phyloP scores from a whole-genome alignment of 2,329 filamentous ascomycete species.

The Ophioceras dolichostomum region DNA sequence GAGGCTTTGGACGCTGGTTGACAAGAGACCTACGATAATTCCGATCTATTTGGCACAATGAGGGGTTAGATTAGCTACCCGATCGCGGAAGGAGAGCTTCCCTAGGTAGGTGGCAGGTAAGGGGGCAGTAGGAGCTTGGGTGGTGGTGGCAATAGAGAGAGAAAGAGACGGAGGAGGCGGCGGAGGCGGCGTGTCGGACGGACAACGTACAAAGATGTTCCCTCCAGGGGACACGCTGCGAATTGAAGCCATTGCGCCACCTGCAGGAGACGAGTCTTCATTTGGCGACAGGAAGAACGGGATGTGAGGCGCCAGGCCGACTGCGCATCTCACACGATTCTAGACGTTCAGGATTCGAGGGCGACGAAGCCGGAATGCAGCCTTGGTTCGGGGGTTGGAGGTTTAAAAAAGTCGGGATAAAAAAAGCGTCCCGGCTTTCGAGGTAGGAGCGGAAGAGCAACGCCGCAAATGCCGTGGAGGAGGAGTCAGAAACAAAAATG shows the following conservation, averaged over 20 bases:
- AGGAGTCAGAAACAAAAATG: too few relatives aligned
- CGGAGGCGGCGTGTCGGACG: background rate
- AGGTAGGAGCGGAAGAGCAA: too few relatives aligned
- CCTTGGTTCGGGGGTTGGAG: too few relatives aligned
- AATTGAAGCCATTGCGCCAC: slow-evolving; percentile 53
- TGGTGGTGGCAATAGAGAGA: background rate
- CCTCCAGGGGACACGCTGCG: slow-evolving; percentile 67
- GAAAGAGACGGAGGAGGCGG: slow-evolving; percentile 1
- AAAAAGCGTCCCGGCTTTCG: too few relatives aligned
- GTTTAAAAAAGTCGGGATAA: too few relatives aligned
- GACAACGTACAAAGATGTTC: slow-evolving; percentile 56
- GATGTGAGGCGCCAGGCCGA: too few relatives aligned
- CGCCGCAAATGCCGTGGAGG: too few relatives aligned
- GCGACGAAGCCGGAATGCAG: too few relatives aligned
- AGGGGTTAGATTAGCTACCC: background rate
- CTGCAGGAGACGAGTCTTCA: slow-evolving; percentile 28
- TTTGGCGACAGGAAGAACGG: too few relatives aligned
- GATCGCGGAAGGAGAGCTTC: background rate
- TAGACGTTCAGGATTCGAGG: too few relatives aligned
- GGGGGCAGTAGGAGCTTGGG: background rate
- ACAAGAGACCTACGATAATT: slow-evolving; percentile 83
- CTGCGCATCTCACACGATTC: too few relatives aligned
- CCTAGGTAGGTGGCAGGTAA: background rate
- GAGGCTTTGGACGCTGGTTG: slow-evolving; percentile 88
- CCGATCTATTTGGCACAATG: slow-evolving; percentile 50